Conservation (phyloP, 805 yeast genomes). For the Blastobotrys parvus region DNA sequence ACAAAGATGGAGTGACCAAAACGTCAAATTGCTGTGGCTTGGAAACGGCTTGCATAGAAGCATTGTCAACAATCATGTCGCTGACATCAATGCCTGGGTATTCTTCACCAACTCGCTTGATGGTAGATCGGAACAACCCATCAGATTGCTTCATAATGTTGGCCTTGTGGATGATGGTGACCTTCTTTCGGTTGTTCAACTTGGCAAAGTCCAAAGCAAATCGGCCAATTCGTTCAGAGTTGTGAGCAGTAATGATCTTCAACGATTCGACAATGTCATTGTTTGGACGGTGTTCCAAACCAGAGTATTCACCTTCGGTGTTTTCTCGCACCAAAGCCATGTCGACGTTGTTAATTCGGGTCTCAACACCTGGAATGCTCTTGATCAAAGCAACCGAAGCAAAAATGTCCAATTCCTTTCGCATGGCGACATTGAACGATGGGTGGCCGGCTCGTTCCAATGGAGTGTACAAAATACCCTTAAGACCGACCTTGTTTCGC, state of each 20-base stretch:
- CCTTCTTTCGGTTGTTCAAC: slow-evolving; percentile 84
- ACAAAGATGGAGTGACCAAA: slow-evolving; percentile 93
- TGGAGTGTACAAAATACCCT: slow-evolving; percentile 93
- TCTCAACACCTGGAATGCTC: slow-evolving; percentile 87
- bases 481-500: slow-evolving; percentile 94
- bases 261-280: slow-evolving; percentile 97
- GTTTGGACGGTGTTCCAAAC: slow-evolving; percentile 93
- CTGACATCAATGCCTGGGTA: slow-evolving; percentile 76
- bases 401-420: slow-evolving; percentile 92
- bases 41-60: slow-evolving; percentile 98
- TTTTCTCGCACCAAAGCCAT: slow-evolving; percentile 95
- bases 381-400: slow-evolving; percentile 93
- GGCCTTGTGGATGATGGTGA: slow-evolving; percentile 97
- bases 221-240: slow-evolving; percentile 95
- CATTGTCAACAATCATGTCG: slow-evolving; percentile 97
- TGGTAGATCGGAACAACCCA: slow-evolving; percentile 93
- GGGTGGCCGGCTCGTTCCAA: slow-evolving; percentile 68
- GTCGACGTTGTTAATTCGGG: slow-evolving; percentile 82
- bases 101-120: slow-evolving; percentile 74
- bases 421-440: slow-evolving; percentile 89
- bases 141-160: slow-evolving; percentile 98
- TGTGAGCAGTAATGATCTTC: slow-evolving; percentile 87
- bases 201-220: slow-evolving; percentile 94
- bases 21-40: slow-evolving; percentile 98
- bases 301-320: slow-evolving; percentile 99